Base-by-base conservation (phyloP, 768 basidiomycete species). In the Hypholoma sublateritium region DNA sequence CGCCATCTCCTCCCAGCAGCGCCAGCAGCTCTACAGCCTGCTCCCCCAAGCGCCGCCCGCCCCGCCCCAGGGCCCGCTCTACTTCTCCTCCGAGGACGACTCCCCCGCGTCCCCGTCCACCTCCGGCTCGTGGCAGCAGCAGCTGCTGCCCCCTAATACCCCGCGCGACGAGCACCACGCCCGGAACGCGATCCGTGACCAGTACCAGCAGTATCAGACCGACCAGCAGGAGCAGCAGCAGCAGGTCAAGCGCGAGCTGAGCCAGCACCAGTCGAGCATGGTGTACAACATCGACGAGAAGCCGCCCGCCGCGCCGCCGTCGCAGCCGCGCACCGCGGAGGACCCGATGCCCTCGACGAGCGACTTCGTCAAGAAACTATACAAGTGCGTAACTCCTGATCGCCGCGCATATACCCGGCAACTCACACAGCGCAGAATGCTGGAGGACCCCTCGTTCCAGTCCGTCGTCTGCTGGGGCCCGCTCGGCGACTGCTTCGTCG, bases 291-390 rank as follows among this genome's bases (percentile, higher is more conserved):
- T 56, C 14, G 59, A 65, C 16, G 61, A 60, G 4, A 56, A 58
- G 39, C 22, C 39, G 12, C 14, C 25, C 14, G 35, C 48, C 39
- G 24, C 49, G 32, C 43, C 35, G n/a, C 43, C 45, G 22, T 28
- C 21, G 28, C 51, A 39, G 35, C 37, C 46, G 24, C 53, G 52
- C 50, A 57, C 49, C 14, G 41, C 63, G 39, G 91, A 92, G 57
- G 91, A 92, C 66, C 77, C 79, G 55, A 88, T 92, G 89, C 88
- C 91, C 1, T 84, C 88, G n/a, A 90, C 94, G 32, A 88, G 86
- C 64, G 93, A 95, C 73, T 96, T 96, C 69, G 93, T 95, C 62
- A 95, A 95, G 77, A 95, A 95, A 70, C 75, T 96, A 8, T 95
- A 89, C 88, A 91, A 89, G 93, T 94, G 43, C 59, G 82, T 70